Base-by-base conservation (phyloP, 768 basidiomycete genomes). In the Mycena galericulata region DNA sequence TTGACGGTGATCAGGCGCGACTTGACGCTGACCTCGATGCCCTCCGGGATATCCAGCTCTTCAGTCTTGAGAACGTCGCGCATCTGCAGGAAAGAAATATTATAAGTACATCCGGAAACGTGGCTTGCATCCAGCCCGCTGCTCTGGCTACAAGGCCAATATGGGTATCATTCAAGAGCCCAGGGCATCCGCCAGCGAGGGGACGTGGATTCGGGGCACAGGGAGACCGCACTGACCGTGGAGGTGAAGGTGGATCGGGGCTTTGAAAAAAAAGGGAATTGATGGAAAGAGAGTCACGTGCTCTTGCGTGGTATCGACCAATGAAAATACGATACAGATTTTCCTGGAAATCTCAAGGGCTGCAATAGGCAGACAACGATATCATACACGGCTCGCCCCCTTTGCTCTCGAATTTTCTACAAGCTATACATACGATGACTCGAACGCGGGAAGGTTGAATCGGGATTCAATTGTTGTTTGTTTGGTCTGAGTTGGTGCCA, bases 1-100 rank as follows among this genome's bases (percentile, higher is more conserved):
- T 89, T 90, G 74, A 99, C 97, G 67, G 89, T 91, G 79, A 99
- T 92, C 75, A 96, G 82, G 70, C 98, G 91, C 73, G 97, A 89
- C 86, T 98, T 98, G 84, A 98, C 88, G 78, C 84, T 80, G 72
- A 99, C 90, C 50, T 91, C 89, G 76, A 99, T 91, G 75, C 88
- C 90, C 77, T 92, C 90, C 66, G 96, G 96, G 74, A 97, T 89
- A 46, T 89, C 88, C 83, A 97, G 90, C 81, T 94, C 94, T 92
- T 97, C 96, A 62, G 92, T 95, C 86, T 94, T 88, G 86, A 94
- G 89, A 78, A 96, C 87, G 89, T 95, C 94, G 83, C 92, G 92
- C 94, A 96, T 96, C 93, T 95, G 76, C n/a, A n/a, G 12, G 77
- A 15, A 57, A 45, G 70, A 75, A 70, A 73, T 67, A 64, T 62